Base-by-base conservation (phyloP, 2,329 filamentous ascomycete species). In the Venturia aucupariae region DNA sequence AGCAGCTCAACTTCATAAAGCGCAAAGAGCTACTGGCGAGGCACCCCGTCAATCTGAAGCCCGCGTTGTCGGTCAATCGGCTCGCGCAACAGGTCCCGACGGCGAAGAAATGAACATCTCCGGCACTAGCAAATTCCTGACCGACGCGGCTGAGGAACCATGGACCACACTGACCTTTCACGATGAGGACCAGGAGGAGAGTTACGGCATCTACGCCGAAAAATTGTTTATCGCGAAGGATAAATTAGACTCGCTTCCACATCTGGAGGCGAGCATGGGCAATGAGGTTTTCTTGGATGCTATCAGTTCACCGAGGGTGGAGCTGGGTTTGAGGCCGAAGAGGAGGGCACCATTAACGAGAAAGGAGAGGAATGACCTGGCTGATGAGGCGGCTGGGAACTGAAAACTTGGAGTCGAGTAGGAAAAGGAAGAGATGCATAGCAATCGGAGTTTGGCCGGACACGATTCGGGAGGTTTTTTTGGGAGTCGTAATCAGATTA, bases 131-230 rank as follows among this genome's bases (percentile, higher is more conserved):
- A 83, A 89, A 71, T 85, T 91, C 38, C 83, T 97, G 68, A 85
- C 88, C 69, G 78, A 82, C 55, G 91, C 95, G 54, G 90, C 95
- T 77, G 84, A 86, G 62, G 93, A 99, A 73, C 79, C 82, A 65
- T 99, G 94, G 94, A 84, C 85, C 68, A 84, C 82, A 67, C 83
- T 96, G 74, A 81, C 85, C 67, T 97, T 92, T 79, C 82, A 89
- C 62, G 90, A 96, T 72, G 90, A 95, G 74, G 88, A 94, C 71
- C 85, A 63, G 69, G 82, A 86, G 67, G 83, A 85, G 65, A 87
- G 91, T 3, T 96, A 90, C 85, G 82, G 85, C 38, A 82, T 86
- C 39, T 96, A 92, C 74, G 82, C 87, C 65, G 84, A 89, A 68
- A 87, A 86, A 67, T 83, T 96, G 67, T 87, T 90, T 68, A 57